Conservation (phyloP, 2,329 filamentous ascomycete species). For the Neoscytalidium dimidiatum region DNA sequence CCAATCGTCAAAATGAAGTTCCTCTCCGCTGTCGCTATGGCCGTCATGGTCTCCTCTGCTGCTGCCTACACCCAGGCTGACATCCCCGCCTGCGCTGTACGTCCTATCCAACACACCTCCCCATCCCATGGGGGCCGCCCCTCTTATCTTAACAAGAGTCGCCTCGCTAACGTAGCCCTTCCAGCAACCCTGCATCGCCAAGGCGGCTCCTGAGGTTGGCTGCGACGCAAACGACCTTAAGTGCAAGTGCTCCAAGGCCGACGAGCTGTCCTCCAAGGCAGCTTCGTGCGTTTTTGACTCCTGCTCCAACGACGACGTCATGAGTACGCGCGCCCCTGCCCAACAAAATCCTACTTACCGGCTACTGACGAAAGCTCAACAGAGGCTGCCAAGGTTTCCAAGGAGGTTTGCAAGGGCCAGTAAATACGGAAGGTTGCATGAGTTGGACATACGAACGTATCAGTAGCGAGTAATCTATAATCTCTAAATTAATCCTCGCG, state of each 20-base stretch:
- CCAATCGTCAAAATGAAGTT: not conserved
- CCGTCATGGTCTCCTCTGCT: conserved; percentile 4
- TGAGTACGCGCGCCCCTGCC: not conserved
- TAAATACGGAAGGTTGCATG: not conserved
- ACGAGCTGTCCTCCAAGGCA: not conserved
- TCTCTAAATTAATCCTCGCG: not conserved
- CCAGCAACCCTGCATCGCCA: not conserved
- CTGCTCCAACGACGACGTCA: not conserved
- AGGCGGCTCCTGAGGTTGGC: not conserved
- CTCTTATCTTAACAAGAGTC: not conserved
- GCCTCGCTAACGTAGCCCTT: not conserved
- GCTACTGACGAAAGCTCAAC: not conserved
- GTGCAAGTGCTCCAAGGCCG: not conserved
- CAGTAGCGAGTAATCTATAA: not conserved
- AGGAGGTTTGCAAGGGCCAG: conserved; percentile 1
- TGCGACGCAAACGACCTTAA: not conserved
- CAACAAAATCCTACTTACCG: not conserved
- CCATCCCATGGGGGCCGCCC: not conserved
- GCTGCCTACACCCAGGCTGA: not conserved
- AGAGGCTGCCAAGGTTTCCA: not conserved
- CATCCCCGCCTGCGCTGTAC: conserved; percentile 2
- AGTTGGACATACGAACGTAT: not conserved
- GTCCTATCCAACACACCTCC: not conserved
- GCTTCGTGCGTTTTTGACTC: not conserved
- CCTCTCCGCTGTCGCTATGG: not conserved